Percentiles rank a stretch among this genome's conserved stretches.
These are phyloP conservation scores for Botrytis sinoallii DNA, from an alignment of 2,329 filamentous ascomycete species.

Conservation along the genomic window DNA sequence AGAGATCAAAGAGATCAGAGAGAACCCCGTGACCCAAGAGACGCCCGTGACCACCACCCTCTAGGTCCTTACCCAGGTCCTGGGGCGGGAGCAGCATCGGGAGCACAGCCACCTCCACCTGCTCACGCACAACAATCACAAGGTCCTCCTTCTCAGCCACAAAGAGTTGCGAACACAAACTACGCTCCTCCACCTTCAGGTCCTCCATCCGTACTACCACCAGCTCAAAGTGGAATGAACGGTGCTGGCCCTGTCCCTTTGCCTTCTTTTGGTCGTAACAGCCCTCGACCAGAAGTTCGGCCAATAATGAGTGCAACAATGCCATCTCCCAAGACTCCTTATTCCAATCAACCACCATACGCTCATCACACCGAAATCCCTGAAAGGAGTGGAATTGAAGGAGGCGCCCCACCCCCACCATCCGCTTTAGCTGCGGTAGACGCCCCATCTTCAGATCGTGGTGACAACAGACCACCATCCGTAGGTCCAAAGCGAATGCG, in stretches of 20 bases:
- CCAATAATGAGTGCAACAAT: conserved; percentile 80
- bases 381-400: conserved; percentile 42
- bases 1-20: conserved; percentile 11
- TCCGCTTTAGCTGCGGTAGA: conserved; percentile 66
- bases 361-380: conserved; percentile 64
- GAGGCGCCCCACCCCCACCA: conserved; percentile 64
- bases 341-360: conserved; percentile 75
- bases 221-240: conserved; percentile 42
- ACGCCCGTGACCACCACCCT: conserved; percentile 29
- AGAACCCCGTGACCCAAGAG: conserved; percentile 10
- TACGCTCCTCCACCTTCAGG: conserved; percentile 46
- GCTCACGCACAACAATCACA: conserved; percentile 14
- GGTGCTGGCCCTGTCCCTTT: conserved; percentile 41
- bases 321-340: conserved; percentile 86
- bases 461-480: conserved; percentile 74
- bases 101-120: conserved; percentile 41
- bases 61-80: conserved; percentile 35
- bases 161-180: conserved; percentile 59
- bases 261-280: conserved; percentile 72
- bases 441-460: conserved; percentile 57
- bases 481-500: conserved; percentile 79
- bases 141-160: conserved; percentile 43
- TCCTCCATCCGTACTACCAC: conserved; percentile 43
- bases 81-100: conserved; percentile 20
- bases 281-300: conserved; percentile 79